Percentiles rank a stretch among this genome's conserved stretches.
Evolutionary conservation across 257 asterid genomes (phyloP).

Genomic region (Paraleonurus japonicus): DNA sequence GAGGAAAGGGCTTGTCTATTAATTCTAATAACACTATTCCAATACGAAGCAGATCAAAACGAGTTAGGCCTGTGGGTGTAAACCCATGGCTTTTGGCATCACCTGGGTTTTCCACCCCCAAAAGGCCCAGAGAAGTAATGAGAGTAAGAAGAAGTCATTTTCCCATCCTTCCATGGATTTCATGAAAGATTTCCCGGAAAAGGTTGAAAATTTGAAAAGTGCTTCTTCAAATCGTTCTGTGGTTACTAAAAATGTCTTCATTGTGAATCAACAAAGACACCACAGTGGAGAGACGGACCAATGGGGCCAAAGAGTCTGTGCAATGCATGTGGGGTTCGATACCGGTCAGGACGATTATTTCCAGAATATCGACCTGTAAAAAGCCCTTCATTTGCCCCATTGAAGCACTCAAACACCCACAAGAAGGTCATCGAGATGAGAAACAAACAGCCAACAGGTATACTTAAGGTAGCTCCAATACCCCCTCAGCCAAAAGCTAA

Average conservation of each 20-base stretch:
- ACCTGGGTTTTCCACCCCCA: conserved; percentile 34
- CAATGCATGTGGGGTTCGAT: conserved; percentile 91
- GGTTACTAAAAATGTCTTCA: conserved; percentile 57
- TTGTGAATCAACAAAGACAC: conserved; percentile 68
- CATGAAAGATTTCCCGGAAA: neutral
- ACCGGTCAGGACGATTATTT: conserved; percentile 63
- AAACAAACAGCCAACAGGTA: conserved; percentile 12
- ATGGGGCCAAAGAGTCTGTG: conserved; percentile 59
- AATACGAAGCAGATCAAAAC: conserved; percentile 55
- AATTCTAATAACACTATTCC: conserved; percentile 40
- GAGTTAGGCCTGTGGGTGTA: conserved; percentile 38
- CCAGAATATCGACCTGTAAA: conserved; percentile 88
- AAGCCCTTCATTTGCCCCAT: conserved; percentile 72
- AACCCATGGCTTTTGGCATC: conserved; percentile 53
- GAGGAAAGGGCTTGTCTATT: conserved; percentile 35
- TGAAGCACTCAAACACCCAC: conserved; percentile 62
- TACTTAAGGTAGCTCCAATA: conserved; percentile 26
- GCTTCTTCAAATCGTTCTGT: conserved; percentile 16
- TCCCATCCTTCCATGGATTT: conserved; percentile 5
- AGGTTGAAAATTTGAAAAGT: neutral
- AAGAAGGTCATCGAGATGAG: conserved; percentile 56
- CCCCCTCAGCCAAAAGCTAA: conserved; percentile 43
- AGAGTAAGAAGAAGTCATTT: conserved; percentile 31
- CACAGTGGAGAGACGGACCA: conserved; percentile 90
- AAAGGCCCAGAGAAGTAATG: conserved; percentile 31